Evolutionary conservation across 2,329 filamentous ascomycete species (phyloP), one percentile per base, ranked within the genome.

Genomic region (Trichothecium sympodiale): DNA sequence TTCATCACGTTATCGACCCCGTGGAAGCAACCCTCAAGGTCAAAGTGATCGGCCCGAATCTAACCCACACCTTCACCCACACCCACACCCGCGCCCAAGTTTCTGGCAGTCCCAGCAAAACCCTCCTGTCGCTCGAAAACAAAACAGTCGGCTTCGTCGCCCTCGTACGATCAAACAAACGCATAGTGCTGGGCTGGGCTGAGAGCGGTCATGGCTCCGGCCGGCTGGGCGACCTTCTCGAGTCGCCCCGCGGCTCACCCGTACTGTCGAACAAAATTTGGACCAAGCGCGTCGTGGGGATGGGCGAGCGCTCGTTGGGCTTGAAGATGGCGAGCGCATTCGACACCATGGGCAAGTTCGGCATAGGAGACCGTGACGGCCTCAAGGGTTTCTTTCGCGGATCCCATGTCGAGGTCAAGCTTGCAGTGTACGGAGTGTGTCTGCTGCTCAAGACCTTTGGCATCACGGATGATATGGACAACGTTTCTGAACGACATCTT

Each of bases 331-430:
- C 35, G 5, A 38, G 51, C 0, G 46, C 50, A 0, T 61, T 48
- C 14, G 60, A 61, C 26, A 38, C 38, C 2, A 33, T 38, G 8
- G 18, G 25, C 29, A 8, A 37, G 28, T n/a, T 15, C 14, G 13
- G 29, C 13, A n/a, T n/a, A n/a, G n/a, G n/a, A n/a, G n/a, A n/a
- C n/a, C n/a, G n/a, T n/a, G 7, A 8, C n/a, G 14, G 15, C 18
- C 13, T 16, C 29, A 20, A 12, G 8, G 54, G 57, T 4, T 40
- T 53, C 10, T 57, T 55, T 29, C 45, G 48, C 1, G 56, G 54
- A 0, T 50, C 54, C 0, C 61, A 65, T 16, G 54, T 59, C 1
- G 61, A 65, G 38, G 56, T 58, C 13, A 64, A 64, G 37, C 50
- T 65, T 0, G 56, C 60, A 0, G 47, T 53, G 0, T 52, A 59